Evolutionary conservation across 768 basidiomycete genomes (phyloP).

Genomic region (Xerocomellus dryophilus): DNA sequence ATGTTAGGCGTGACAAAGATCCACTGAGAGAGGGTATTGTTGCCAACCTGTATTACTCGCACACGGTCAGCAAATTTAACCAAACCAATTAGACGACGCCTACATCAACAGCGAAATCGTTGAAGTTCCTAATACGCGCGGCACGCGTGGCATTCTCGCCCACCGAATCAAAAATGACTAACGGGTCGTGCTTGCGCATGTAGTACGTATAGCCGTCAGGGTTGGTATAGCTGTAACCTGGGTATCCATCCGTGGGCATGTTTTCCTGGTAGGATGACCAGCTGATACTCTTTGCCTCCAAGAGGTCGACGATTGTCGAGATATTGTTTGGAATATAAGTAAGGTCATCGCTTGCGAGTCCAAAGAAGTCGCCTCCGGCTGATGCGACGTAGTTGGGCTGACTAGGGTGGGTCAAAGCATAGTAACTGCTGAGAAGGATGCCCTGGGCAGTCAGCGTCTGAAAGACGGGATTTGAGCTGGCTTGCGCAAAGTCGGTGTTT

Average conservation of each 20-base stretch:
- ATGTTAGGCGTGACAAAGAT: slow-evolving; percentile 62
- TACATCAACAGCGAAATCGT: slow-evolving; percentile 57
- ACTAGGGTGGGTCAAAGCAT: slow-evolving; percentile 54
- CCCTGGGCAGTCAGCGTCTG: slow-evolving; percentile 46
- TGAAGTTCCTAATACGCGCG: slow-evolving; percentile 53
- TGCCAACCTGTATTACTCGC: slow-evolving; percentile 23
- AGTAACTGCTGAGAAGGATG: slow-evolving; percentile 45
- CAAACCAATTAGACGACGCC: not conserved
- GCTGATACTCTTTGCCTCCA: slow-evolving; percentile 53
- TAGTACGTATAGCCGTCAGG: slow-evolving; percentile 46
- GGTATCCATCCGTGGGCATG: slow-evolving; percentile 49
- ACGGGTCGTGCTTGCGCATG: slow-evolving; percentile 55
- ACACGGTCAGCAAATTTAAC: not conserved
- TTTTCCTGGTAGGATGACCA: slow-evolving; percentile 65
- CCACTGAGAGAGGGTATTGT: slow-evolving; percentile 55
- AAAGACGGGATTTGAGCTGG: slow-evolving; percentile 29
- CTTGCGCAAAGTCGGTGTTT: slow-evolving; percentile 51
- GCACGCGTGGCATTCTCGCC: slow-evolving; percentile 40
- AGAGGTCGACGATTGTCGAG: slow-evolving; percentile 56
- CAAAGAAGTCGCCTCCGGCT: slow-evolving; percentile 54
- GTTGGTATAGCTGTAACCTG: slow-evolving; percentile 37
- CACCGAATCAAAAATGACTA: slow-evolving; percentile 51
- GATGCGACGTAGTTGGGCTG: slow-evolving; percentile 56
- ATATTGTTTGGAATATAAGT: slow-evolving; percentile 41
- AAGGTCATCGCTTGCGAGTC: slow-evolving; percentile 40